Conservation (phyloP, 495 filamentous ascomycete genomes). For the Daldinia caldariorum region DNA sequence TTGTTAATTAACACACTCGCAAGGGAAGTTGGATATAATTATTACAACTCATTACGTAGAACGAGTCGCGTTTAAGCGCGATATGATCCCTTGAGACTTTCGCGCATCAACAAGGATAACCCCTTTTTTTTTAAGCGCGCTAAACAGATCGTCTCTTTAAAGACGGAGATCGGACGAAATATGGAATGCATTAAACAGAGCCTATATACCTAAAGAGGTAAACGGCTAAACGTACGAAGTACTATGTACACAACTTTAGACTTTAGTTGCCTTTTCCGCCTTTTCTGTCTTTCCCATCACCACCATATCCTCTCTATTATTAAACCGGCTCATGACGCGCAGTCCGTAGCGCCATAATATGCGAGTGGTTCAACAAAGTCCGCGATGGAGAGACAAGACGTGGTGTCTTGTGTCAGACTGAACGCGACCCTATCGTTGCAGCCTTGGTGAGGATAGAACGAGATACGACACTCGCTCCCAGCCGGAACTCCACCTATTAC, state of each 20-base stretch:
- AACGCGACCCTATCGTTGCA: conserved; percentile 22
- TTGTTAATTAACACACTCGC: neutral
- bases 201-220: too few relatives aligned
- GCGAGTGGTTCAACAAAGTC: conserved; percentile 19
- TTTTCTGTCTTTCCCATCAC: neutral
- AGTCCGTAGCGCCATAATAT: conserved; percentile 25
- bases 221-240: too few relatives aligned
- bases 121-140: neutral
- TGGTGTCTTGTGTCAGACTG: conserved; percentile 26
- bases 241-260: neutral
- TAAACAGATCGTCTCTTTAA: neutral
- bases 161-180: neutral
- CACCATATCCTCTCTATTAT: neutral
- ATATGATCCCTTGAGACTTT: neutral
- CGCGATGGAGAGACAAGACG: conserved; percentile 22
- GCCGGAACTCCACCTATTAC: conserved; percentile 15
- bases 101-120: neutral
- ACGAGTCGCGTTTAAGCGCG: conserved; percentile 1
- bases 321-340: neutral
- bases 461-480: conserved; percentile 24
- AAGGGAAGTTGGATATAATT: too few relatives aligned
- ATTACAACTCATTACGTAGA: too few relatives aligned
- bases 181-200: neutral
- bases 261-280: neutral
- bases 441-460: conserved; percentile 16